These are phyloP conservation scores for Skeletonema potamos DNA, from an alignment of 108 stramenopile species.

Conservation along the genomic window DNA sequence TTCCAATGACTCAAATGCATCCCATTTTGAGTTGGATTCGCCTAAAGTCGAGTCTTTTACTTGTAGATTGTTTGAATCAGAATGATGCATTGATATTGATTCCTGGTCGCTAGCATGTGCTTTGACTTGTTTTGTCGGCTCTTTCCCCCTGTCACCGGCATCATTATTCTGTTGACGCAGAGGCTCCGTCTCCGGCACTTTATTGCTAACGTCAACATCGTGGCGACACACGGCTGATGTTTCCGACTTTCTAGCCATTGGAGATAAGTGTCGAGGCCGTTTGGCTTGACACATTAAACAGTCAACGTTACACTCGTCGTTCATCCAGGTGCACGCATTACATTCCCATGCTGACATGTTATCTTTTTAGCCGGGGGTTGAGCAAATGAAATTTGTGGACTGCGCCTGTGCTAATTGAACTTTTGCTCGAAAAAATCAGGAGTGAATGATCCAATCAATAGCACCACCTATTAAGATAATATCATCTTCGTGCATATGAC, in stretches of 20 bases:
- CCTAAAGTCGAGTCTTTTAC: background rate
- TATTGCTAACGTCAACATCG: background rate
- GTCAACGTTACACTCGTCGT: background rate
- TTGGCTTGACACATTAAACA: background rate
- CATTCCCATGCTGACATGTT: background rate
- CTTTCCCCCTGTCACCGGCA: background rate
- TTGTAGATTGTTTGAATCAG: background rate
- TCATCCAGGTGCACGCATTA: background rate
- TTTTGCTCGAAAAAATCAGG: background rate
- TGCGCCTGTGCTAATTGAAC: background rate
- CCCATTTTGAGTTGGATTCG: background rate
- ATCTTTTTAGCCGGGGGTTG: background rate
- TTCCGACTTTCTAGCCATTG: background rate
- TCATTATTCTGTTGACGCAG: background rate
- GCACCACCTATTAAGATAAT: background rate
- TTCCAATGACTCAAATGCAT: conserved; percentile 18
- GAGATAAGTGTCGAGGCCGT: background rate
- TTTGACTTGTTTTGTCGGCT: background rate
- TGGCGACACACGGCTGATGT: background rate
- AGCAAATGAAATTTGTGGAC: background rate
- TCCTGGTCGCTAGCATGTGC: background rate
- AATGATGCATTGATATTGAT: background rate
- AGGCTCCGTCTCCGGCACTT: background rate
- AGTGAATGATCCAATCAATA: background rate
- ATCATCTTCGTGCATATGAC: too few relatives aligned